These are phyloP conservation scores for Curvularia spicifera DNA, from an alignment of 2,329 filamentous ascomycete species.

Conservation along the genomic window DNA sequence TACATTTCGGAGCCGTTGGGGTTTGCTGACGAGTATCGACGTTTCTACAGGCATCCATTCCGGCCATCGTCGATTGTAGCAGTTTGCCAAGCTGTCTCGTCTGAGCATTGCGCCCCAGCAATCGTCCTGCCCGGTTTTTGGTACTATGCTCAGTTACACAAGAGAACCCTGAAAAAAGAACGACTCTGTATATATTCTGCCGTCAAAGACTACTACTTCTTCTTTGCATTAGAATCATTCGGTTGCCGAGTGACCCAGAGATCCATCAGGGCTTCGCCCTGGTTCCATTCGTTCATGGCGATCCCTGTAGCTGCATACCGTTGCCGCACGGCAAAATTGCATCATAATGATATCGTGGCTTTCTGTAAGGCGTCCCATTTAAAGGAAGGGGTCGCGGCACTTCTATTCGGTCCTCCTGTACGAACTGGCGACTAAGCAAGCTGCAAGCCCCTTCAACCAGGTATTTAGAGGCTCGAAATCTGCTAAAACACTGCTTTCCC, in stretches of 20 bases:
- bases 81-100: not conserved
- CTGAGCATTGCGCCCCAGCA: not conserved
- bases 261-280: not conserved
- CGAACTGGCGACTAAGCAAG: not conserved
- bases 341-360: not conserved
- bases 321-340: not conserved
- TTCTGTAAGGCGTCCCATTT: not conserved
- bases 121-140: not conserved
- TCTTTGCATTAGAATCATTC: not conserved
- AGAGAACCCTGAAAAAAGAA: not conserved
- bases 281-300: not conserved
- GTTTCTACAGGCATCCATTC: not conserved
- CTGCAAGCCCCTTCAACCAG: too few relatives aligned
- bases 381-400: not conserved
- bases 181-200: not conserved
- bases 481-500: not conserved
- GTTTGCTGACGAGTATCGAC: not conserved
- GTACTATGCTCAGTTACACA: not conserved
- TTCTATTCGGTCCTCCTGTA: not conserved
- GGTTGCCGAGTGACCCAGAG: not conserved
- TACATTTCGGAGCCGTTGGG: not conserved
- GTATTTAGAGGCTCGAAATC: not conserved
- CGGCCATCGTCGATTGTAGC: not conserved
- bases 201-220: not conserved
- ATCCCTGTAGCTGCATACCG: not conserved